Evolutionary conservation across 345 rosid genomes (phyloP).

Genomic region (Angophora floribunda): DNA sequence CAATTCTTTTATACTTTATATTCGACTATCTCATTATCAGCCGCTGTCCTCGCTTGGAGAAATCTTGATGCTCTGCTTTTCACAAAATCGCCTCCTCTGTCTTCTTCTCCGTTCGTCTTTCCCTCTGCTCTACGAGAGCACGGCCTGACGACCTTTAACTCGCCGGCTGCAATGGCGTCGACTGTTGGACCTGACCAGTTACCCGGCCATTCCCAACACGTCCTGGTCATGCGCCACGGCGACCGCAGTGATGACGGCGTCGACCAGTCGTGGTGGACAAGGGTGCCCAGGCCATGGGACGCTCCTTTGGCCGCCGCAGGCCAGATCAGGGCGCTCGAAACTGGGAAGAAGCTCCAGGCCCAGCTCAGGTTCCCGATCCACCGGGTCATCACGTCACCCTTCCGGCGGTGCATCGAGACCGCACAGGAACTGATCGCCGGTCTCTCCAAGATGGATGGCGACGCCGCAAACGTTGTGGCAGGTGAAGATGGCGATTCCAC

Average conservation of each 20-base stretch:
- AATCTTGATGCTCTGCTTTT: neutral
- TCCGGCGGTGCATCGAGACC: constrained; percentile 75
- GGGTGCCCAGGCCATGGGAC: constrained; percentile 67
- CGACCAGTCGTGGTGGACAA: constrained; percentile 31
- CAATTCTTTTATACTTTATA: no score
- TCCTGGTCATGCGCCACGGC: constrained; percentile 82
- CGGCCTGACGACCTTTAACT: neutral
- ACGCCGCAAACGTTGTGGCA: no score
- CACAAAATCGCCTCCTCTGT: neutral
- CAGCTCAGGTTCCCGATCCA: constrained; percentile 53
- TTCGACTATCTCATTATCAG: no score
- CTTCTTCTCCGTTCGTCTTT: neutral
- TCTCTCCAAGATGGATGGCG: constrained; percentile 33
- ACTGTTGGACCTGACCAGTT: neutral
- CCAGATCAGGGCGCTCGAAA: constrained; percentile 31
- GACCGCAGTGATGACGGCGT: constrained; percentile 68
- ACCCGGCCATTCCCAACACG: constrained; percentile 24
- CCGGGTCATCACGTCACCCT: constrained; percentile 80
- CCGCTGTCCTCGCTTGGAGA: neutral
- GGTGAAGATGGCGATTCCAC: neutral
- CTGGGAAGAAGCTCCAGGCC: constrained; percentile 37
- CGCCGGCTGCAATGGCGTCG: neutral
- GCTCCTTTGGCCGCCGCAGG: constrained; percentile 56
- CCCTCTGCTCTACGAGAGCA: neutral
- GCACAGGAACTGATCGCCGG: constrained; percentile 53